Conservation (phyloP, 257 asterid genomes). For the Rauvolfia tetraphylla region DNA sequence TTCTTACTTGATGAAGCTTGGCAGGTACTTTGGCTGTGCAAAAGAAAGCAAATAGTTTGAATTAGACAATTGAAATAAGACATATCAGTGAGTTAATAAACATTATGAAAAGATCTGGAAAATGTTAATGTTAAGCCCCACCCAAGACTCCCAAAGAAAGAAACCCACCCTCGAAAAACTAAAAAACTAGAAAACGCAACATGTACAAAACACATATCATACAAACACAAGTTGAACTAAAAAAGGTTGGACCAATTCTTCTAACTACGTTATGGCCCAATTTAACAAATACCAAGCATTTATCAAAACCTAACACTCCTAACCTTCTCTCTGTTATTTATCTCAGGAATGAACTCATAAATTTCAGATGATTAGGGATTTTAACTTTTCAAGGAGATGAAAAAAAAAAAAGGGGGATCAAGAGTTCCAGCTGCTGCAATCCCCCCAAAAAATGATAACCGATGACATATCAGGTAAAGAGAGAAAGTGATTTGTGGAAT, state of each 20-base stretch:
- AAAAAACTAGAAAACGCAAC: not conserved
- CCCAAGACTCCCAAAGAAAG: too few relatives aligned
- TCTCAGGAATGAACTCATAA: too few relatives aligned
- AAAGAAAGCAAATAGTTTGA: constrained; percentile 18
- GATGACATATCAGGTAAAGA: not conserved
- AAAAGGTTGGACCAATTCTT: not conserved
- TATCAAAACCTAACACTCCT: not conserved
- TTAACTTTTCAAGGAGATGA: not conserved
- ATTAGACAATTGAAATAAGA: constrained; percentile 14
- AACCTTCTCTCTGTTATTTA: not conserved
- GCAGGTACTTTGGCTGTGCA: constrained; percentile 87
- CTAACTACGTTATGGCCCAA: not conserved
- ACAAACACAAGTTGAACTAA: not conserved
- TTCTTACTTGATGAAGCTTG: constrained; percentile 85
- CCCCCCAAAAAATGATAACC: not conserved
- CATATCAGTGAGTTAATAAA: not conserved
- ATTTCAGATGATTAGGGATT: not conserved
- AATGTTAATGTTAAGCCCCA: not conserved
- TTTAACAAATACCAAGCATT: not conserved
- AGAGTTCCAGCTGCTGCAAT: not conserved
- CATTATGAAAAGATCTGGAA: not conserved
- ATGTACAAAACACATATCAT: not conserved
- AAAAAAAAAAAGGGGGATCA: not conserved
- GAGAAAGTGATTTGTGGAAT: not conserved
- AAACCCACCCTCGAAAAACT: not conserved